These are phyloP conservation scores for Kwoniella dejecticola DNA, from an alignment of 768 basidiomycete species.

Conservation along the genomic window DNA sequence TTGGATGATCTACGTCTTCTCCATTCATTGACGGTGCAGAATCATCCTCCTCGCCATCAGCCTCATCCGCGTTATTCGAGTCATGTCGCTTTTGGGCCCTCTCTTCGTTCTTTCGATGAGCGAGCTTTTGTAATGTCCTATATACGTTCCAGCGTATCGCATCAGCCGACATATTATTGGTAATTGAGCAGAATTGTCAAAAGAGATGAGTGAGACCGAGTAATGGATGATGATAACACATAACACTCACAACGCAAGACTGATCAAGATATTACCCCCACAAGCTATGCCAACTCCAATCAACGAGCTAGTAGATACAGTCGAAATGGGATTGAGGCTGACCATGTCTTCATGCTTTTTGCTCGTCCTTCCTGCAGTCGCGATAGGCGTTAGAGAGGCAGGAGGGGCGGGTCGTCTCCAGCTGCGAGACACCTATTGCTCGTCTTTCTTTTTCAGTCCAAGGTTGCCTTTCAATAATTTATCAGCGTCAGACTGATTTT, in stretches of 20 bases:
- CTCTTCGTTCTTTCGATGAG: constrained; percentile 65
- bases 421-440: too few relatives aligned
- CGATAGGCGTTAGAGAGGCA: neutral
- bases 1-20: neutral
- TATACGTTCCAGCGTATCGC: too few relatives aligned
- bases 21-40: too few relatives aligned
- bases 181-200: neutral
- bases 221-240: neutral
- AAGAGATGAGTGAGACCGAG: neutral
- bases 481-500: neutral
- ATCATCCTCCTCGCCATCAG: too few relatives aligned
- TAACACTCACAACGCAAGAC: constrained; percentile 71
- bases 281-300: constrained; percentile 84
- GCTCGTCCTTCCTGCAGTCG: neutral
- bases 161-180: too few relatives aligned
- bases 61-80: too few relatives aligned
- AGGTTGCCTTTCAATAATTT: neutral
- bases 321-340: constrained; percentile 8
- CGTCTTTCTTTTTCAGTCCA: too few relatives aligned
- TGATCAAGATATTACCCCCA: constrained; percentile 82
- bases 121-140: constrained; percentile 83
- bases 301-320: constrained; percentile 44
- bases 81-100: neutral
- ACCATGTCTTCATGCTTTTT: neutral
- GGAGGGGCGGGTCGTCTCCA: too few relatives aligned